Evolutionary conservation across 1,139 yeast genomes (phyloP), one percentile per base, ranked within the genome.

Genomic region (Suhomyces bribrorum): DNA sequence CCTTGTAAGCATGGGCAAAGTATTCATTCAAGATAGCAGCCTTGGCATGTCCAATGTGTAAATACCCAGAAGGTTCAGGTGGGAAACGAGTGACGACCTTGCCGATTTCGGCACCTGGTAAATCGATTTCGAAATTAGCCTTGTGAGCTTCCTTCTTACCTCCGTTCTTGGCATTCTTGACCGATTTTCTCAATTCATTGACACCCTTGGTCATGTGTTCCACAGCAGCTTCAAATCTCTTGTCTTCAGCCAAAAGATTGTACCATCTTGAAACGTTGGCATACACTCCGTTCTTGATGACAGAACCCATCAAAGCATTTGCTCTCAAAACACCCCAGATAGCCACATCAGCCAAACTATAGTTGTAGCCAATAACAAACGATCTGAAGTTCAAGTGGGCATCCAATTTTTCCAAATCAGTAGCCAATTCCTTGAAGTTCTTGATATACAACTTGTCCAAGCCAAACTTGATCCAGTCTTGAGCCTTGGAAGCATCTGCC

Each of bases 71-170:
- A 37, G 83, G 83, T 58, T 78, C 83, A 47, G 95, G 95, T 51
- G 97, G 97, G 81, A 92, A 92, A 71, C 98, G 86, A 38, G 97
- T 92, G 40, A 92, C 97, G 42, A 92, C 97, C 65, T 89, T 74
- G 47, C 98, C 98, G 47, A 85, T 81, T 56, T 78, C 81, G 43
- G 97, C 98, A 58, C 82, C 95, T 43, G 86, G 86, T 50, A 92
- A 79, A 55, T 87, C 95, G 57, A 92, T 92, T 62, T 89, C 97
- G 54, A 85, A 92, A 62, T 84, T 89, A 44, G 97, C 97, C 67
- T 84, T 84, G 73, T 84, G 92, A 25, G 79, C 66, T 62, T 82
- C 89, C 65, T 85, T 84, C 66, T 83, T 83, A 46, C 84, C 83
- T 49, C 79, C 80, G 52, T 72, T 65, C 53, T 57, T 52, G 47